A percentile compares a stretch with the other conserved stretches of the same genome.
Conservation (phyloP, 169 alveolate species). For the Besnoitia besnoiti region DNA sequence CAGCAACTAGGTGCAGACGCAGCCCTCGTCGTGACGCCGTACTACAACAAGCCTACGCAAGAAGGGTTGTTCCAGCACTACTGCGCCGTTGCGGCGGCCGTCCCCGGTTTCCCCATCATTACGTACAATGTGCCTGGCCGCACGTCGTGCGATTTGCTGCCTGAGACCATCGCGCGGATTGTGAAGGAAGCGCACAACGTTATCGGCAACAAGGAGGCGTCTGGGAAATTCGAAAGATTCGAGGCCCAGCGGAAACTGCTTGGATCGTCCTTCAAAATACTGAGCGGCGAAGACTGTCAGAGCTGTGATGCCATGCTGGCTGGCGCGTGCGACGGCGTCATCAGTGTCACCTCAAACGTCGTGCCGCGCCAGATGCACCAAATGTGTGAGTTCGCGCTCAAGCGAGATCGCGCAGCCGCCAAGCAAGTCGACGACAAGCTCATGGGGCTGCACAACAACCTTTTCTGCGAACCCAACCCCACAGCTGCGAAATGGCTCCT, state of each 20-base stretch:
- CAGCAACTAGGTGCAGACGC: slow-evolving; percentile 40
- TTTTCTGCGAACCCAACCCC: slow-evolving; percentile 38
- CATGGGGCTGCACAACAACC: slow-evolving; percentile 4
- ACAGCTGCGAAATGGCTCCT: slow-evolving; percentile 36
- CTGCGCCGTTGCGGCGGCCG: slow-evolving; percentile 29
- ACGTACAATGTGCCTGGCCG: slow-evolving; percentile 46
- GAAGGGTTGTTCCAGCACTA: slow-evolving; percentile 5
- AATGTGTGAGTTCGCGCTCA: slow-evolving; percentile 10
- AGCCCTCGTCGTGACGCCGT: slow-evolving; percentile 46
- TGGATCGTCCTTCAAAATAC: background rate
- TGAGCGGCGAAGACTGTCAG: slow-evolving; percentile 21
- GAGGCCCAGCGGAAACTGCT: background rate
- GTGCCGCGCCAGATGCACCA: slow-evolving; percentile 32
- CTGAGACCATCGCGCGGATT: slow-evolving; percentile 31
- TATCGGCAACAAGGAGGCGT: slow-evolving; percentile 30
- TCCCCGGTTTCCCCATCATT: slow-evolving; percentile 40
- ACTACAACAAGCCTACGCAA: slow-evolving; percentile 49
- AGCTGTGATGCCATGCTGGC: slow-evolving; percentile 34
- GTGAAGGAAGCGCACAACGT: background rate
- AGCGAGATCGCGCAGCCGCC: background rate
- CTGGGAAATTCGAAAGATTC: background rate
- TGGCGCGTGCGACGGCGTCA: slow-evolving; percentile 39
- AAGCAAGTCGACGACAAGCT: background rate
- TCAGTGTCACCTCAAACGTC: slow-evolving; percentile 35
- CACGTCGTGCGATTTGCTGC: slow-evolving; percentile 27